Conservation (phyloP, 352 stramenopile species). For the Elongisporangium anandrum region DNA sequence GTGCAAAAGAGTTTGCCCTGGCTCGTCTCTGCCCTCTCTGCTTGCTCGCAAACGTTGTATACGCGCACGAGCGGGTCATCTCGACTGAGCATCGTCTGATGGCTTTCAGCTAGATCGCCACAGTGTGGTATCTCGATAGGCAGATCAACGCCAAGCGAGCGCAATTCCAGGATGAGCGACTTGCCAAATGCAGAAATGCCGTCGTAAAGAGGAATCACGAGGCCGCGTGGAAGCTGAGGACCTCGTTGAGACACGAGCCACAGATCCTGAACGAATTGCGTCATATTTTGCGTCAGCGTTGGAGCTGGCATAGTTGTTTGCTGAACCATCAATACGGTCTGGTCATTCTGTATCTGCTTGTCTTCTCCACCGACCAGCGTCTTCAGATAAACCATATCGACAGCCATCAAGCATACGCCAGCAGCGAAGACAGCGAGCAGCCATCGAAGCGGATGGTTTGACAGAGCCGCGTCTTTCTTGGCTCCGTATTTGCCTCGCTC, state of each 20-base stretch:
- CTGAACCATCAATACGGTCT: too few relatives aligned
- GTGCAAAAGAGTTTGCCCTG: constrained; percentile 31
- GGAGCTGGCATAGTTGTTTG: too few relatives aligned
- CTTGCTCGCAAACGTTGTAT: constrained; percentile 46
- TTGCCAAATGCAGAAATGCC: constrained; percentile 40
- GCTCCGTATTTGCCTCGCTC: too few relatives aligned
- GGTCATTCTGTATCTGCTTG: too few relatives aligned
- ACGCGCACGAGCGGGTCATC: constrained; percentile 23
- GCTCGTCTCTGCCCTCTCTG: constrained; percentile 1
- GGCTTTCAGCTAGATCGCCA: constrained; percentile 32
- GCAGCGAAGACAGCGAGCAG: too few relatives aligned
- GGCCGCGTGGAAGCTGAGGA: constrained; percentile 16
- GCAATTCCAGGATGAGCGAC: constrained; percentile 53
- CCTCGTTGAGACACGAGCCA: constrained; percentile 18
- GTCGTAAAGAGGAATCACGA: constrained; percentile 57
- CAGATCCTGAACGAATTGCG: constrained; percentile 15
- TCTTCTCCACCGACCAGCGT: too few relatives aligned
- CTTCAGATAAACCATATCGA: too few relatives aligned
- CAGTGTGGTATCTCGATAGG: constrained; percentile 59
- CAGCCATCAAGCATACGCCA: too few relatives aligned
- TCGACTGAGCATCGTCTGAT: constrained; percentile 19
- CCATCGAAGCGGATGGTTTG: too few relatives aligned
- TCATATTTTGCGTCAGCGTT: too few relatives aligned
- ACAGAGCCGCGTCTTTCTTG: too few relatives aligned
- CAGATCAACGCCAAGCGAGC: constrained; percentile 26